Base-by-base conservation (phyloP, 768 basidiomycete species). In the Mrakia hoshinonis region DNA sequence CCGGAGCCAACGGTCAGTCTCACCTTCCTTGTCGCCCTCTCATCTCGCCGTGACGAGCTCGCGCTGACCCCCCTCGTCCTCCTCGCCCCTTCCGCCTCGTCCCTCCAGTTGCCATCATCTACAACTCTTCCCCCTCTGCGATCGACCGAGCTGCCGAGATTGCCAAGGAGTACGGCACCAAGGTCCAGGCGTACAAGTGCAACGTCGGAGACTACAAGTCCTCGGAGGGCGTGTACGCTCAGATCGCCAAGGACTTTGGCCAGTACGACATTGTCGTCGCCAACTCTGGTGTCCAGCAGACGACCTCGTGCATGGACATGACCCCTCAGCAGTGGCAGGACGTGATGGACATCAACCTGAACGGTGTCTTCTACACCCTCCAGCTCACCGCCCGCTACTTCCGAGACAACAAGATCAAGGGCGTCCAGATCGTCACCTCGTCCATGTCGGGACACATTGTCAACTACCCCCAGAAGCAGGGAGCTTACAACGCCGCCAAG, bases 231-330 rank as follows among this genome's bases (percentile, higher is more conserved):
- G 49, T 52, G 38, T 73, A 68, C 47, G 54, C 22, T 26, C 34
- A 73, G 67, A 49, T 73, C 55, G 58, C 61, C 18, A 49, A 48
- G 31, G 72, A 68, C 29, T 73, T 73, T n/a, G 67, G 67, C 47
- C 22, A 46, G 39, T 68, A 63, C 49, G 67, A 68, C 55, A 73
- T 73, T 36, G 34, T 73, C 24, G 72, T 73, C 49, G 72, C 72
- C 67, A 73, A 73, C 72, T 68, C 67, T 24, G 72, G 72, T 26
- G 72, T 73, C 26, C 72, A 73, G 67, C 72, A 73, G 67, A 73
- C 67, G n/a, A 68, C 60, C 24, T 34, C 67, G 4, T 68, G 72
- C 63, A 47, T 73, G 38, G 60, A 49, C 38, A 15, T 73, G 24
- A 55, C 36, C 31, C 62, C 69, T 29, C 22, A 64, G 47, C 69